Base-by-base conservation (phyloP, 2,329 filamentous ascomycete species). In the Coniosporium tulheliwenetii region DNA sequence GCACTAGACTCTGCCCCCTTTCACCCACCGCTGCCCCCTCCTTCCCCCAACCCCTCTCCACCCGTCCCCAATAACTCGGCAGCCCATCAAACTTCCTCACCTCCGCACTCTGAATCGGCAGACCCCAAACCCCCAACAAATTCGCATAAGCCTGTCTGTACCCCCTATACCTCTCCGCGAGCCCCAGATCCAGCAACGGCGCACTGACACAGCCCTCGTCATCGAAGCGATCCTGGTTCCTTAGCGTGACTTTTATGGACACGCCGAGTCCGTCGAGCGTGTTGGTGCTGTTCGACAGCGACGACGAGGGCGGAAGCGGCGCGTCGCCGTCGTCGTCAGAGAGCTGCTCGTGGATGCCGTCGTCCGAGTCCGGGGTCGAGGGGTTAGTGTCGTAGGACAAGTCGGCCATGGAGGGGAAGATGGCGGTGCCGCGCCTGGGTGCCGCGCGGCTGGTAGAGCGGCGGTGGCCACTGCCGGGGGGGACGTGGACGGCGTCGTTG, bases 71-170 rank as follows among this genome's bases (percentile, higher is more conserved):
- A 42, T 61, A 60, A 1, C 57, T 55, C 8, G 58, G 53, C 5
- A 65, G 49, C 0, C 63, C 63, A 39, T 70, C 67, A 43, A 72
- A 70, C 47, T 76, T 77, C 19, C 77, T 60, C 2, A 79, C 60
- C 52, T 79, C 75, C 10, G 69, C 67, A 39, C 68, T 64, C 46
- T 71, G 61, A 15, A 71, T 62, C 10, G 66, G 59, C 9, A 79
- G 48, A 10, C 66, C 66, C 75, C 75, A 79, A 8, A 69, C 65
- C n/a, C 67, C 67, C 4, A 79, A 62, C 41, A 75, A 60, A 38
- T 75, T 60, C 3, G 75, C 72, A 53, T 79, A 79, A 36, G 67
- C 61, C 39, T 62, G 57, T 35, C 73, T 66, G 59, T 77, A 80
- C 2, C 65, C 60, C 5, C 56, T 58, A 47, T 70, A 71, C 36